These are phyloP conservation scores for Sporothrix globosa DNA, from an alignment of 2,329 filamentous ascomycete genomes.

Conservation along the genomic window DNA sequence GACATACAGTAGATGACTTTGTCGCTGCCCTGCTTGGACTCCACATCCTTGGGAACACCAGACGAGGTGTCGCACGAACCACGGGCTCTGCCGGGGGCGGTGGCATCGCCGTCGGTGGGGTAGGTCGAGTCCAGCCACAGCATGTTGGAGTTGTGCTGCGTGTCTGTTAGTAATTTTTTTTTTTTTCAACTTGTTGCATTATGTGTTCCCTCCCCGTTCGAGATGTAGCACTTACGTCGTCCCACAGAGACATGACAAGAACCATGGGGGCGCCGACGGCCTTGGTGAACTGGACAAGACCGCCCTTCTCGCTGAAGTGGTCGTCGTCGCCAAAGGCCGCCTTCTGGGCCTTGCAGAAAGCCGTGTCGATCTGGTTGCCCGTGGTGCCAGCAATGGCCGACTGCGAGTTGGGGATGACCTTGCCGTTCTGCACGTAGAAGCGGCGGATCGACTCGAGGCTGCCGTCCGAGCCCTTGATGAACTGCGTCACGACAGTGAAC, in stretches of 20 bases:
- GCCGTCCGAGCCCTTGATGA: conserved; percentile 52
- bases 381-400: conserved; percentile 41
- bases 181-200: not conserved
- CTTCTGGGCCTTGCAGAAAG: conserved; percentile 61
- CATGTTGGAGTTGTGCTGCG: conserved; percentile 59
- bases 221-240: conserved; percentile 48
- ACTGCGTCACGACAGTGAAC: conserved; percentile 66
- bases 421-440: conserved; percentile 63
- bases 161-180: not conserved
- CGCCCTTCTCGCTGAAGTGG: conserved; percentile 56
- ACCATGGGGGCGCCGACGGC: conserved; percentile 62
- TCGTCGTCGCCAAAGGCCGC: conserved; percentile 56
- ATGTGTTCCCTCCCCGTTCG: no score
- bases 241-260: conserved; percentile 64
- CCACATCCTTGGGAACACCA: conserved; percentile 51
- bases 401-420: conserved; percentile 55
- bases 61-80: conserved; percentile 52
- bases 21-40: conserved; percentile 42
- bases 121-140: conserved; percentile 65
- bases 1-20: conserved; percentile 46
- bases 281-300: conserved; percentile 56
- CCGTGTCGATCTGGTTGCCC: conserved; percentile 51
- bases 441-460: conserved; percentile 60
- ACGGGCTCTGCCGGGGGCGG: conserved; percentile 48
- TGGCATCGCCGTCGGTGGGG: conserved; percentile 48